Conservation (phyloP, 2,329 filamentous ascomycete species). For the Sordariomycetes sp. region DNA sequence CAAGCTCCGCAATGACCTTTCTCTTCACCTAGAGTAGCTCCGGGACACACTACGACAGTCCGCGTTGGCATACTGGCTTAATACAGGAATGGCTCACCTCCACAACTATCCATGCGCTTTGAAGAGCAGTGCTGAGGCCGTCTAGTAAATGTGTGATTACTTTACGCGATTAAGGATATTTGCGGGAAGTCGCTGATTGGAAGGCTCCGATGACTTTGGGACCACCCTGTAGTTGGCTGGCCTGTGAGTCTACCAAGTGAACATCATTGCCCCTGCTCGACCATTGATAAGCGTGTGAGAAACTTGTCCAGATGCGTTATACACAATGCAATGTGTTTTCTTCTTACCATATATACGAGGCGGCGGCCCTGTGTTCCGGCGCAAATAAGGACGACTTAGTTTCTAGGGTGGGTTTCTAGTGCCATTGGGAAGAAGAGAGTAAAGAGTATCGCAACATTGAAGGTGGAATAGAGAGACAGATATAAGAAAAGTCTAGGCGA, state of each 20-base stretch:
- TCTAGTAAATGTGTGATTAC: conserved; percentile 11
- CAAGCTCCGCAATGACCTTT: conserved; percentile 22
- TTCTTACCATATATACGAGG: conserved; percentile 15
- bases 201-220: conserved; percentile 13
- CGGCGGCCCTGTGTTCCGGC: conserved; percentile 17
- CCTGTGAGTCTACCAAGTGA: conserved; percentile 14
- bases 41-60: conserved; percentile 24
- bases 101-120: conserved; percentile 13
- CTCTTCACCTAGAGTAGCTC: conserved; percentile 26
- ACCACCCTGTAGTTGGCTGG: conserved; percentile 13
- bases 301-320: neutral
- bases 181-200: conserved; percentile 5
- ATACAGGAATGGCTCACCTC: conserved; percentile 10
- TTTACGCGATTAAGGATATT: conserved; percentile 8
- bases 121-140: conserved; percentile 9
- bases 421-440: neutral
- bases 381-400: conserved; percentile 13
- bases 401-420: conserved; percentile 6
- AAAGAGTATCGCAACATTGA: too few relatives aligned
- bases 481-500: neutral
- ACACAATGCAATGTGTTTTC: too few relatives aligned
- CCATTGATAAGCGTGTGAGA: conserved; percentile 11
- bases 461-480: neutral
- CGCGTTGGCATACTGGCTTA: neutral
- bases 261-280: conserved; percentile 16